Conservation (phyloP, 768 basidiomycete species). For the Pleurotus djamor region DNA sequence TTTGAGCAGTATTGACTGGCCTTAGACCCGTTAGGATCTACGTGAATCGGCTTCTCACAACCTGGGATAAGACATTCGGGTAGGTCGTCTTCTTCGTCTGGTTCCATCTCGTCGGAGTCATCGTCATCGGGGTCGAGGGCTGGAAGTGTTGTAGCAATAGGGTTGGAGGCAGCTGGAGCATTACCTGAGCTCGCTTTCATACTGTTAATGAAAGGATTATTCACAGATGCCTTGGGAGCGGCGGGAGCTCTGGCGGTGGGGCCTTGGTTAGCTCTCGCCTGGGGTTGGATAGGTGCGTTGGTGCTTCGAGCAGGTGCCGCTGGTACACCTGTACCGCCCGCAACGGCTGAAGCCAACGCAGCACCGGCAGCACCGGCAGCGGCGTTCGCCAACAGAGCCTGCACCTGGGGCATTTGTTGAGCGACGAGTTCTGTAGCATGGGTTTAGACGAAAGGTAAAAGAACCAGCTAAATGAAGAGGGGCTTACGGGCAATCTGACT, state of each 20-base stretch:
- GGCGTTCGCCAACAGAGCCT: constrained; percentile 27
- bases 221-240: constrained; percentile 15
- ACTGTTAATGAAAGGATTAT: constrained; percentile 27
- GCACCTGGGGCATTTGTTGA: constrained; percentile 46
- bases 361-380: constrained; percentile 3
- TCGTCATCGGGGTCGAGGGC: constrained; percentile 4
- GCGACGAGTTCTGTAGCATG: constrained; percentile 35
- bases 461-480: neutral
- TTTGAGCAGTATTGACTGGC: constrained; percentile 57
- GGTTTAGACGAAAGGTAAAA: neutral
- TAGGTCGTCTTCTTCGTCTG: constrained; percentile 25
- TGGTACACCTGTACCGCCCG: neutral
- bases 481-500: neutral
- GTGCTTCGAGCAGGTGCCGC: neutral
- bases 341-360: constrained; percentile 10
- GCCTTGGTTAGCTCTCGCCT: constrained; percentile 3
- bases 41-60: constrained; percentile 55
- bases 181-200: constrained; percentile 10
- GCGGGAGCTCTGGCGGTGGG: constrained; percentile 14
- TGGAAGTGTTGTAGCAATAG: neutral
- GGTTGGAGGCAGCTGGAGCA: constrained; percentile 10
- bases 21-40: constrained; percentile 49
- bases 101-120: neutral
- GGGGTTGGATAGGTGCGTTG: neutral
- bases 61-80: constrained; percentile 51